Evolutionary conservation across 2,329 filamentous ascomycete genomes (phyloP).

Genomic region (Colletotrichum salicis): DNA sequence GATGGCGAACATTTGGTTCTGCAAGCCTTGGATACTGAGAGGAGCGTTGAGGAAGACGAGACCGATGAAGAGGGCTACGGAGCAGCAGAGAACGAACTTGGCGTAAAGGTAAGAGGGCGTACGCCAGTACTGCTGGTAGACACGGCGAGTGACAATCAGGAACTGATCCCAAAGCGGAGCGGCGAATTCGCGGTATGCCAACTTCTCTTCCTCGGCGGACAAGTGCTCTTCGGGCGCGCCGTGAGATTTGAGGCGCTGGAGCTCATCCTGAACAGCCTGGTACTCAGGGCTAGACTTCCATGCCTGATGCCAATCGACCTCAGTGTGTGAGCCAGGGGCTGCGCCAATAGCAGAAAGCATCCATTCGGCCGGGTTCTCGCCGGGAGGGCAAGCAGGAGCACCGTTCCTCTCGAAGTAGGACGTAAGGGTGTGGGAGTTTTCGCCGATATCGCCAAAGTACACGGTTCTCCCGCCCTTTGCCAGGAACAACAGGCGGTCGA

Average conservation of each 20-base stretch:
- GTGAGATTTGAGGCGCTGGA: slow-evolving; percentile 37
- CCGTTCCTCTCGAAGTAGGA: slow-evolving; percentile 64
- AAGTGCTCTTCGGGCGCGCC: neutral
- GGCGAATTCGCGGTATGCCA: slow-evolving; percentile 60
- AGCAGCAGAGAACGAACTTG: slow-evolving; percentile 67
- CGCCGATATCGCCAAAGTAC: slow-evolving; percentile 65
- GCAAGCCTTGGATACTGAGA: slow-evolving; percentile 68
- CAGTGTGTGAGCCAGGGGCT: slow-evolving; percentile 57
- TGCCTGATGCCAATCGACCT: slow-evolving; percentile 58
- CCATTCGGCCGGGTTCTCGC: slow-evolving; percentile 65
- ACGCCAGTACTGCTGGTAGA: slow-evolving; percentile 84
- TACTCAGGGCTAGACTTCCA: slow-evolving; percentile 58
- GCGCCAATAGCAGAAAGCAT: slow-evolving; percentile 46
- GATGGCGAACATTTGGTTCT: slow-evolving; percentile 73
- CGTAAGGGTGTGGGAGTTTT: slow-evolving; percentile 58
- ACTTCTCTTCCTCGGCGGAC: slow-evolving; percentile 1
- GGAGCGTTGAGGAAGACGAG: slow-evolving; percentile 70
- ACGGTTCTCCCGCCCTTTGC: slow-evolving; percentile 50
- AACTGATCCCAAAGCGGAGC: slow-evolving; percentile 71
- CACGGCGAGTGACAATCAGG: slow-evolving; percentile 54
- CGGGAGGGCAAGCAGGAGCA: slow-evolving; percentile 56
- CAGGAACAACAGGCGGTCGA: slow-evolving; percentile 37
- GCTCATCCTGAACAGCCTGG: slow-evolving; percentile 32
- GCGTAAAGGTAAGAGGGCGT: slow-evolving; percentile 80
- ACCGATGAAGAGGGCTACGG: slow-evolving; percentile 66